Evolutionary conservation across 2,329 filamentous ascomycete species (phyloP).

Genomic region (Amylocarpus encephaloides): DNA sequence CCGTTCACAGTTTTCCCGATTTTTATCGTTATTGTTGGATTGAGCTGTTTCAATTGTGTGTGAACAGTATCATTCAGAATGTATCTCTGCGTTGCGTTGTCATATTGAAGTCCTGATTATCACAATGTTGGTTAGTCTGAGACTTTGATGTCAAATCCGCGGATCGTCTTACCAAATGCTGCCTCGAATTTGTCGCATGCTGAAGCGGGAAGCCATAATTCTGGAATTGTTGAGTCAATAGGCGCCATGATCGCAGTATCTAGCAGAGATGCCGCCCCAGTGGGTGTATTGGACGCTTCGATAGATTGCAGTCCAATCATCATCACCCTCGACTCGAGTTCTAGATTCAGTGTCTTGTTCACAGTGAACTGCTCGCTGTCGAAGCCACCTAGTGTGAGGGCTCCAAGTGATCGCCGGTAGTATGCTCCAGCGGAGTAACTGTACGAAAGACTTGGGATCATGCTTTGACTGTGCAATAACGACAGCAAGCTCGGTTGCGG

Average conservation of each 20-base stretch:
- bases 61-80: conserved; percentile 3
- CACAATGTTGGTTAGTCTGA: too few species aligned
- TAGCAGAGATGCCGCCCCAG: conserved; percentile 3
- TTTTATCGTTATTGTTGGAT: conserved; percentile 5
- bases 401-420: conserved; percentile 34
- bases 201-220: conserved; percentile 31
- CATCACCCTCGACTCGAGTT: conserved; percentile 22
- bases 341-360: neutral
- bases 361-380: conserved; percentile 19
- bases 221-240: conserved; percentile 31
- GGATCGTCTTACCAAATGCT: conserved; percentile 22
- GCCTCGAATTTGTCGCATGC: conserved; percentile 32
- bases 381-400: conserved; percentile 36
- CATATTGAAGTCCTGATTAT: neutral
- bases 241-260: conserved; percentile 24
- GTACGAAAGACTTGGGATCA: conserved; percentile 36
- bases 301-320: conserved; percentile 33
- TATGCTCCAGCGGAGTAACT: conserved; percentile 37
- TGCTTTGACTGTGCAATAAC: conserved; percentile 31
- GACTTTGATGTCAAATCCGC: too few species aligned
- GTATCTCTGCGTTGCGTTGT: neutral
- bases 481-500: conserved; percentile 32
- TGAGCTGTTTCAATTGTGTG: neutral
- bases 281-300: conserved; percentile 24
- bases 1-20: neutral